Conservation (phyloP, 768 basidiomycete genomes). For the Mycena pura region DNA sequence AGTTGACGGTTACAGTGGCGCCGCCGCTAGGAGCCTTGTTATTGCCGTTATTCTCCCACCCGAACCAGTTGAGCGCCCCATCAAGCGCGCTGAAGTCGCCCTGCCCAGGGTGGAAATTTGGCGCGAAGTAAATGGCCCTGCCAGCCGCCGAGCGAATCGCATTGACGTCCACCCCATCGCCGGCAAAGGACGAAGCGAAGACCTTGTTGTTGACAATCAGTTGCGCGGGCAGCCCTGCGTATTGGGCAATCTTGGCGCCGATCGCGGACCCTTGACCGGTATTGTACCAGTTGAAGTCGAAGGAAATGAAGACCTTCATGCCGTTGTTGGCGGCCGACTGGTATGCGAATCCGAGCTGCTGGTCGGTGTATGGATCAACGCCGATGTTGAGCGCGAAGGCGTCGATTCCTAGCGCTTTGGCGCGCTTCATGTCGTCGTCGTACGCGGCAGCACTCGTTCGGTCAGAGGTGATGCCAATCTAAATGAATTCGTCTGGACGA, state of each 20-base stretch:
- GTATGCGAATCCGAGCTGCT: slow-evolving; percentile 43
- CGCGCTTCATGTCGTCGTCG: slow-evolving; percentile 28
- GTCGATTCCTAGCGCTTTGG: slow-evolving; percentile 36
- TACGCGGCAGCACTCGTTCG: slow-evolving; percentile 22
- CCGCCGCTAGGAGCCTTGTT: slow-evolving; percentile 26
- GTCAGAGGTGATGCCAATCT: slow-evolving; percentile 28
- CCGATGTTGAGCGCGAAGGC: slow-evolving; percentile 56
- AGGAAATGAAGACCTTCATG: slow-evolving; percentile 46
- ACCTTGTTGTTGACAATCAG: slow-evolving; percentile 42
- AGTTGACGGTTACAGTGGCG: slow-evolving; percentile 13
- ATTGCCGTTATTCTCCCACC: slow-evolving; percentile 25
- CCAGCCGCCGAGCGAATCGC: slow-evolving; percentile 20
- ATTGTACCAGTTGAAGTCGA: slow-evolving; percentile 37
- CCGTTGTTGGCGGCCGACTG: slow-evolving; percentile 41
- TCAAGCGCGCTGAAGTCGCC: slow-evolving; percentile 22
- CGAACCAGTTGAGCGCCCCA: slow-evolving; percentile 29
- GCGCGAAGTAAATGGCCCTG: slow-evolving; percentile 14
- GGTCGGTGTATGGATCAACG: slow-evolving; percentile 45
- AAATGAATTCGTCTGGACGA: no score
- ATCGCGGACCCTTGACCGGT: slow-evolving; percentile 34
- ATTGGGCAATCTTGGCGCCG: slow-evolving; percentile 44
- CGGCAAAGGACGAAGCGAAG: slow-evolving; percentile 53
- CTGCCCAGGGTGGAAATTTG: slow-evolving; percentile 28
- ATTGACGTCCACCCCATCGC: slow-evolving; percentile 39
- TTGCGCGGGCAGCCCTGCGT: slow-evolving; percentile 46